These are phyloP conservation scores for Rhododendron simsii DNA, from an alignment of 148 eudicot species.

Conservation along the genomic window DNA sequence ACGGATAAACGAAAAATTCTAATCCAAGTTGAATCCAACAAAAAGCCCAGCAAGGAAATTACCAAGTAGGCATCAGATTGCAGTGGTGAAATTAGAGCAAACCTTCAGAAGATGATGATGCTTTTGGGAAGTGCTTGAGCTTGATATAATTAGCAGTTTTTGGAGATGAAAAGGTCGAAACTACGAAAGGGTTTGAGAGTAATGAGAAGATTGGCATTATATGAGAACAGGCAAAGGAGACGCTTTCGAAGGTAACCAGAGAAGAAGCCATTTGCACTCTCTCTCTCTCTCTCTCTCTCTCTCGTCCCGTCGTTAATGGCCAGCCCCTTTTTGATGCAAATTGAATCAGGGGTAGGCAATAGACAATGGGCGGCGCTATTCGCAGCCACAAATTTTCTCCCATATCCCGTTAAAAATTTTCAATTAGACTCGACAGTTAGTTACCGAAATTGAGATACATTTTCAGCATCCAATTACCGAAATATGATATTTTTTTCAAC, in stretches of 20 bases:
- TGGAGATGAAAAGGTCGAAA: conserved; percentile 9
- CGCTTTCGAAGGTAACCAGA: not conserved
- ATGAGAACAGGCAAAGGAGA: not conserved
- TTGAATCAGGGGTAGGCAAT: too few relatives aligned
- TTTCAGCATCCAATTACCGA: too few relatives aligned
- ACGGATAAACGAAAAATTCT: not conserved
- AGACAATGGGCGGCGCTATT: too few relatives aligned
- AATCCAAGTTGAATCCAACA: not conserved
- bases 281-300: not conserved
- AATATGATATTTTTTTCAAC: too few relatives aligned
- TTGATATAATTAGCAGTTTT: conserved; percentile 16
- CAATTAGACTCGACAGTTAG: too few relatives aligned
- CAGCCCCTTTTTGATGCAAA: too few relatives aligned
- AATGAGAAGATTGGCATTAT: not conserved
- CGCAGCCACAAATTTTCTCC: too few relatives aligned
- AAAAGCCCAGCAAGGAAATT: not conserved
- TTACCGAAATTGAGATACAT: too few relatives aligned
- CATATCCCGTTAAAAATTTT: too few relatives aligned
- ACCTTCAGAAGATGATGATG: conserved; percentile 35
- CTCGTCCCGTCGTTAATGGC: too few relatives aligned
- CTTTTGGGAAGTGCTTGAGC: conserved; percentile 26
- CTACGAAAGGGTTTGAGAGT: conserved; percentile 14
- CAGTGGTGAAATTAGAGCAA: not conserved
- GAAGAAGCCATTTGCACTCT: not conserved
- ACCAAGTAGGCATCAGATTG: not conserved